These are phyloP conservation scores for Sporothrix humicola DNA, from an alignment of 2,329 filamentous ascomycete species.

Conservation along the genomic window DNA sequence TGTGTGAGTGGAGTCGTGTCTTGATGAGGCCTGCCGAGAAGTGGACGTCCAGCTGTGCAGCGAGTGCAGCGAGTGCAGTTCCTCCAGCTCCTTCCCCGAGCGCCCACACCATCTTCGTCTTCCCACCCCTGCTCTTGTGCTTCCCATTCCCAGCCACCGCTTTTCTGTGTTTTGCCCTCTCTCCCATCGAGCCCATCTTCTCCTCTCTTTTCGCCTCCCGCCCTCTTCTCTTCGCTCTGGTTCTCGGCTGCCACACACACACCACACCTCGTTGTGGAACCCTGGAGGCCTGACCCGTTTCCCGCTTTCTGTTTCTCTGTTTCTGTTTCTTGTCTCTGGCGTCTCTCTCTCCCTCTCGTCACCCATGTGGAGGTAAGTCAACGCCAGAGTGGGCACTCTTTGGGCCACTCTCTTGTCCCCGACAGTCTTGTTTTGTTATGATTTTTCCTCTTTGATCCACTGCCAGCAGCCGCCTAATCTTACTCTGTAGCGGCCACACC, in stretches of 20 bases:
- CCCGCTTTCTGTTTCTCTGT: background rate
- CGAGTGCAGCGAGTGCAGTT: background rate
- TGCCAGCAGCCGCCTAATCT: constrained; percentile 21
- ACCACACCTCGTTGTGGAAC: constrained; percentile 17
- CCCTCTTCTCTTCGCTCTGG: background rate
- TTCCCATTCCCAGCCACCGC: constrained; percentile 34
- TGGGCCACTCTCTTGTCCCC: background rate
- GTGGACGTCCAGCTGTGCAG: too few relatives aligned
- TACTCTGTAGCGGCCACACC: background rate
- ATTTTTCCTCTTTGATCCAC: constrained; percentile 33
- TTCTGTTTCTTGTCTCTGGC: background rate
- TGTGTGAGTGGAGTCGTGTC: constrained; percentile 13
- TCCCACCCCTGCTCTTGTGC: background rate
- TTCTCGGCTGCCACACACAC: background rate
- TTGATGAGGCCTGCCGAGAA: constrained; percentile 15
- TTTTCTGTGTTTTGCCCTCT: constrained; percentile 17
- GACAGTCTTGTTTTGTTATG: constrained; percentile 28
- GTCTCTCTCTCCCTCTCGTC: background rate
- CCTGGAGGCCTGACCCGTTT: constrained; percentile 17
- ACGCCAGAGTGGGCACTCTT: background rate
- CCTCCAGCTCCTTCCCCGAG: background rate
- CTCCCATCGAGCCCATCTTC: background rate
- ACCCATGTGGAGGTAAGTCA: constrained; percentile 21
- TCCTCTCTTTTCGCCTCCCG: background rate
- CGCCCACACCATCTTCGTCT: constrained; percentile 13